phyloP scores from a whole-genome alignment of 2,329 filamentous ascomycete species.

The Onygenales sp. region DNA sequence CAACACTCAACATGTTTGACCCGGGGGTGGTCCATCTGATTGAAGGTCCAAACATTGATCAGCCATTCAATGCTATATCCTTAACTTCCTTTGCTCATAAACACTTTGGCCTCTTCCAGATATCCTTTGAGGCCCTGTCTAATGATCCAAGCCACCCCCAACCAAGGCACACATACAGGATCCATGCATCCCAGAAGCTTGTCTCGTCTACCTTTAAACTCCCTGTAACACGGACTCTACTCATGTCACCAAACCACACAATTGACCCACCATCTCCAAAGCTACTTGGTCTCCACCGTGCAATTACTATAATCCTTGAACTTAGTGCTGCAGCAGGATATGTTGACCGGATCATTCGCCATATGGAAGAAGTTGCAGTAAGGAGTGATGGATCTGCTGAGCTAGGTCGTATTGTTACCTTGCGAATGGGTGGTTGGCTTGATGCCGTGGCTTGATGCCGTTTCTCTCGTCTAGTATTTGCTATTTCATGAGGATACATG shows the following conservation, averaged over 20 bases:
- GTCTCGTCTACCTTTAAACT: slow-evolving; percentile 5
- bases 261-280: slow-evolving; percentile 25
- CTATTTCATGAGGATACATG: not conserved
- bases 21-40: no score
- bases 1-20: no score
- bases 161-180: slow-evolving; percentile 1
- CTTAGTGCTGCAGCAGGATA: slow-evolving; percentile 25
- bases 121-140: not conserved
- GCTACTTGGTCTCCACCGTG: slow-evolving; percentile 25
- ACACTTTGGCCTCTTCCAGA: no score
- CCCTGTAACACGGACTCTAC: slow-evolving; percentile 22
- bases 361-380: slow-evolving; percentile 10
- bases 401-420: not conserved
- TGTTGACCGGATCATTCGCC: slow-evolving; percentile 20
- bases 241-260: slow-evolving; percentile 15
- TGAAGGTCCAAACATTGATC: no score
- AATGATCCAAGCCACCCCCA: no score
- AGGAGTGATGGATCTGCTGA: slow-evolving; percentile 5
- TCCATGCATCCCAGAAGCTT: not conserved
- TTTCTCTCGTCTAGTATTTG: not conserved
- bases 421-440: not conserved
- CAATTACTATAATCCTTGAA: slow-evolving; percentile 26
- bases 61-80: no score
- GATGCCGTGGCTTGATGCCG: no score
- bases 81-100: no score